Evolutionary conservation across 73 alveolate genomes (phyloP).

Genomic region (Symbiodinium pilosum): DNA sequence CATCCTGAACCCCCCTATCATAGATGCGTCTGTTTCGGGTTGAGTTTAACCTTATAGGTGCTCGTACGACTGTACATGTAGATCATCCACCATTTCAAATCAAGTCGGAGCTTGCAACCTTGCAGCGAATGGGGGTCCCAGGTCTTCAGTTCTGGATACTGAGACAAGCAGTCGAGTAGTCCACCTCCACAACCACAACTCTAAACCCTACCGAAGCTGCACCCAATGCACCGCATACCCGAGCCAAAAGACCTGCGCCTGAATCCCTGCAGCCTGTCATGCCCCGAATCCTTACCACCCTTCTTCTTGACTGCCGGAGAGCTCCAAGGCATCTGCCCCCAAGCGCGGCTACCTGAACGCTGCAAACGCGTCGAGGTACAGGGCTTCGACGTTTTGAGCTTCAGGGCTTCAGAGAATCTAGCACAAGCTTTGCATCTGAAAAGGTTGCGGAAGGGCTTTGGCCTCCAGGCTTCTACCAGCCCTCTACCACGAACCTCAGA

Average conservation of each 20-base stretch:
- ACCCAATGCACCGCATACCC: not conserved
- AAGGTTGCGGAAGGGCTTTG: not conserved
- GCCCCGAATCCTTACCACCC: too few relatives aligned
- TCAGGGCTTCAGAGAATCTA: not conserved
- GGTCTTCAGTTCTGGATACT: too few relatives aligned
- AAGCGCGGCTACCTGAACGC: not conserved
- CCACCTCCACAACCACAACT: not conserved
- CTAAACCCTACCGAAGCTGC: not conserved
- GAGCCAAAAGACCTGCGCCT: not conserved
- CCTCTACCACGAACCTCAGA: not conserved
- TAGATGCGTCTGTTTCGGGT: too few relatives aligned
- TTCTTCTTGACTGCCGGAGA: not conserved
- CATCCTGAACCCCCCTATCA: too few relatives aligned
- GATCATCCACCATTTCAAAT: too few relatives aligned
- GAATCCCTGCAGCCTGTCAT: not conserved
- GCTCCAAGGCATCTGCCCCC: not conserved
- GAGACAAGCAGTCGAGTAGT: too few relatives aligned
- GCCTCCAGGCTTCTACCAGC: not conserved
- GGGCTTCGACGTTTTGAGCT: not conserved
- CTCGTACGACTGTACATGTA: too few relatives aligned
- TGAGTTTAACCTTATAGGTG: too few relatives aligned
- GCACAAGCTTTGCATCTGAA: not conserved
- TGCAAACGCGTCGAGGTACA: not conserved
- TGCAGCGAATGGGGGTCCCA: too few relatives aligned
- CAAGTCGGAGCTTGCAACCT: too few relatives aligned